A percentile compares a stretch with the other conserved stretches of the same genome.
Evolutionary conservation across 2,329 filamentous ascomycete genomes (phyloP).

Genomic region (Stemphylium lycopersici): DNA sequence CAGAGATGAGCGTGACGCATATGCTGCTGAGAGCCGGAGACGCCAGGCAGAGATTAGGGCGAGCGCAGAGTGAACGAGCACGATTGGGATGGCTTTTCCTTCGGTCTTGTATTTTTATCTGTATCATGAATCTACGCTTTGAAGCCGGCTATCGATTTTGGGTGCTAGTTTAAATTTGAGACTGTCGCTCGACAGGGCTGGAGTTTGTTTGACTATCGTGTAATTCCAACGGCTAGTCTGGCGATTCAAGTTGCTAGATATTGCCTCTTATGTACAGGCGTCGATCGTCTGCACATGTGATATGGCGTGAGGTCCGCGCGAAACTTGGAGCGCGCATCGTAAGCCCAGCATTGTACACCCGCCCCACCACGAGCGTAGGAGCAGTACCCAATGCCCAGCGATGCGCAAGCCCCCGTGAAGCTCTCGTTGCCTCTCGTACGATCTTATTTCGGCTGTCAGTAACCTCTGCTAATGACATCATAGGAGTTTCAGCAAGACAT

Average conservation of each 20-base stretch:
- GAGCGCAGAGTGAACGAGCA: conserved; percentile 31
- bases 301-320: conserved; percentile 26
- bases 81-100: conserved; percentile 2
- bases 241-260: background rate
- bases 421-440: conserved; percentile 76
- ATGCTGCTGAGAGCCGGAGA: conserved; percentile 41
- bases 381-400: conserved; percentile 45
- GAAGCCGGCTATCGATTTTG: background rate
- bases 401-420: conserved; percentile 68
- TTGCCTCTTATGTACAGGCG: background rate
- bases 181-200: background rate
- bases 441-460: conserved; percentile 4
- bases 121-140: conserved; percentile 27
- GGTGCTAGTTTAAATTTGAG: background rate
- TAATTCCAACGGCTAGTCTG: background rate
- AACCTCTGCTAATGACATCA: conserved; percentile 35
- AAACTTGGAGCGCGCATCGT: conserved; percentile 21
- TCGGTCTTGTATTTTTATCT: conserved; percentile 22
- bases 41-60: conserved; percentile 44
- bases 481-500: conserved; percentile 91
- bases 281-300: conserved; percentile 28
- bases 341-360: conserved; percentile 21
- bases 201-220: background rate
- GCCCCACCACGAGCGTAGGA: conserved; percentile 21
- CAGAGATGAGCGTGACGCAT: conserved; percentile 40